These are phyloP conservation scores for Lanmaoa pseudosensibilis DNA, from an alignment of 768 basidiomycete species.

Conservation along the genomic window DNA sequence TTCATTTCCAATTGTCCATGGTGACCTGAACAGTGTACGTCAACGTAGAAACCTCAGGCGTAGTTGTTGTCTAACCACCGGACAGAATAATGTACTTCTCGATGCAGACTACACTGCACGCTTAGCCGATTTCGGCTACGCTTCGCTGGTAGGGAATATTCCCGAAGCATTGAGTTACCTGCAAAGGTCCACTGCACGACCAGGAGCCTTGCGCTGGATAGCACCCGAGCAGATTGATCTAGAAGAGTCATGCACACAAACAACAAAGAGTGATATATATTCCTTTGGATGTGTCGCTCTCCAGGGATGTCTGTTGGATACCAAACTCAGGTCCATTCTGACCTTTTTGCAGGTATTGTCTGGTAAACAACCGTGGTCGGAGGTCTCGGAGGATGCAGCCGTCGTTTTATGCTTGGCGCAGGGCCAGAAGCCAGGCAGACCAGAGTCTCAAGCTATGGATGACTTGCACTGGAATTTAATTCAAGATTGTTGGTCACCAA, in stretches of 20 bases:
- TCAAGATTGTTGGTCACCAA: slow-evolving; percentile 1
- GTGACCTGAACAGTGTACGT: slow-evolving; percentile 9
- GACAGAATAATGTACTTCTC: slow-evolving; percentile 17
- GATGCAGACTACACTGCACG: slow-evolving; percentile 32
- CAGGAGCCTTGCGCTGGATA: slow-evolving; percentile 43
- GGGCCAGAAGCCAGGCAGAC: slow-evolving; percentile 3
- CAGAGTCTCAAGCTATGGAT: not conserved
- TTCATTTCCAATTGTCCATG: slow-evolving; percentile 6
- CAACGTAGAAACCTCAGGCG: not conserved
- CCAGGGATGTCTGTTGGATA: slow-evolving; percentile 38
- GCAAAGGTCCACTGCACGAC: slow-evolving; percentile 29
- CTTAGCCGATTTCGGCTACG: too few relatives aligned
- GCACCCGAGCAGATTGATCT: too few relatives aligned
- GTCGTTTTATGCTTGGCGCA: slow-evolving; percentile 4
- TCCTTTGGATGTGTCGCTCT: slow-evolving; percentile 32
- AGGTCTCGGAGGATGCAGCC: not conserved
- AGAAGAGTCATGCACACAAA: too few relatives aligned
- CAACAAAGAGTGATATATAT: too few relatives aligned
- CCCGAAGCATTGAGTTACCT: slow-evolving; percentile 10
- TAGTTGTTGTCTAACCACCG: not conserved
- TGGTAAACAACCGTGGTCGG: slow-evolving; percentile 5
- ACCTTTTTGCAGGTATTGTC: slow-evolving; percentile 3
- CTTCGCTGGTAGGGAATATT: too few relatives aligned
- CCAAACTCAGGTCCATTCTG: slow-evolving; percentile 13
- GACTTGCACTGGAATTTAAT: too few relatives aligned